phyloP scores from a whole-genome alignment of 1,284 basidiomycete genomes.

The Fomitopsis pinicola region DNA sequence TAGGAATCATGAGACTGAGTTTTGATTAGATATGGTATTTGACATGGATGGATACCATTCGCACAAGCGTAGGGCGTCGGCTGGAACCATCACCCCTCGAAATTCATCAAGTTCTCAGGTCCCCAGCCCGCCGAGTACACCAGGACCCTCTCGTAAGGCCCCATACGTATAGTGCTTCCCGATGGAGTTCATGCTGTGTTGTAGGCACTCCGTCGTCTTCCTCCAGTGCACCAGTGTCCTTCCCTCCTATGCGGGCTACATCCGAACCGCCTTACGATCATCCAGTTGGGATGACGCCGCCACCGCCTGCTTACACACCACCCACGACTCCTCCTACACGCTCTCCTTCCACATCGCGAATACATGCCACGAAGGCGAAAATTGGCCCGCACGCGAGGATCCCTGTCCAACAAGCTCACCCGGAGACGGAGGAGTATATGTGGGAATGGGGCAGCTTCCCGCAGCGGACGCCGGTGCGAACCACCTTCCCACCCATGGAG shows the following conservation, averaged over 20 bases:
- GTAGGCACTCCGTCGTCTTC: slow-evolving; percentile 17
- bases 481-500: slow-evolving; percentile 38
- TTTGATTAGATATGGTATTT: slow-evolving; percentile 49
- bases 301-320: slow-evolving; percentile 10
- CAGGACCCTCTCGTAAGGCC: slow-evolving; percentile 19
- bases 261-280: slow-evolving; percentile 54
- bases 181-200: neutral
- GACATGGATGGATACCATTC: slow-evolving; percentile 69
- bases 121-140: slow-evolving; percentile 15
- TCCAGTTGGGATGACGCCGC: slow-evolving; percentile 16
- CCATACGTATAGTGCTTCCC: neutral
- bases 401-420: slow-evolving; percentile 11
- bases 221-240: slow-evolving; percentile 21
- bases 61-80: slow-evolving; percentile 34
- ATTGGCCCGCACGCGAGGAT: slow-evolving; percentile 15
- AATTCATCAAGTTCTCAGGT: slow-evolving; percentile 15
- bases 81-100: slow-evolving; percentile 31
- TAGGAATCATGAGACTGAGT: neutral
- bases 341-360: slow-evolving; percentile 10
- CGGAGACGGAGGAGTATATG: slow-evolving; percentile 58
- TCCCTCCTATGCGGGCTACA: slow-evolving; percentile 43
- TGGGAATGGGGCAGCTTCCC: slow-evolving; percentile 88
- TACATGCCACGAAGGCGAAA: slow-evolving; percentile 9
- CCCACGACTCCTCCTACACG: slow-evolving; percentile 6
- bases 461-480: slow-evolving; percentile 64